Percentiles rank a stretch among this genome's conserved stretches.
Evolutionary conservation across 805 yeast genomes (phyloP).

Genomic region (Kodamaea kakaduensis): DNA sequence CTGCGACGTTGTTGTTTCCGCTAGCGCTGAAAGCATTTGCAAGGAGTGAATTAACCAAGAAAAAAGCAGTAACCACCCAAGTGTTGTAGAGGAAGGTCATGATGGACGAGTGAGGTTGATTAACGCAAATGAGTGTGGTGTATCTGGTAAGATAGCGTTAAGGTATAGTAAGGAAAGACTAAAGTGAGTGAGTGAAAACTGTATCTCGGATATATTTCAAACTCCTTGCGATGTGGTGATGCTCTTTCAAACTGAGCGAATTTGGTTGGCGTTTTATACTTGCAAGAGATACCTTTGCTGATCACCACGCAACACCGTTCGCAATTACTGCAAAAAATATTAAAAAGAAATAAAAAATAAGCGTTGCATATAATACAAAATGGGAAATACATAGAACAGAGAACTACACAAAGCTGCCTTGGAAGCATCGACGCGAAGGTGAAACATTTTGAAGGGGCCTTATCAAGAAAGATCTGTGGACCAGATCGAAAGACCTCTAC

Average conservation of each 20-base stretch:
- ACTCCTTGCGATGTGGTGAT: too few species aligned
- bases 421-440: neutral
- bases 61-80: slow-evolving; percentile 7
- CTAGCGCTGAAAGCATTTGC: slow-evolving; percentile 11
- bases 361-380: neutral
- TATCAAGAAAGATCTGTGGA: too few species aligned
- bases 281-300: neutral
- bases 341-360: neutral
- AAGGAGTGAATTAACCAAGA: slow-evolving; percentile 8
- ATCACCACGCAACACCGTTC: neutral
- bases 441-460: slow-evolving; percentile 1
- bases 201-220: too few species aligned
- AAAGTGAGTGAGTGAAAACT: neutral
- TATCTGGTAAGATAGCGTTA: slow-evolving; percentile 1
- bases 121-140: slow-evolving; percentile 1
- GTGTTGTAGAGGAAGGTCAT: slow-evolving; percentile 8
- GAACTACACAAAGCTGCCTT: slow-evolving; percentile 1
- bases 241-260: too few species aligned
- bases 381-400: neutral
- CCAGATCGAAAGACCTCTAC: too few species aligned
- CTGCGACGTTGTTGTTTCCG: slow-evolving; percentile 13
- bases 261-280: slow-evolving; percentile 1
- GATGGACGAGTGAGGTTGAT: neutral
- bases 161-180: slow-evolving; percentile 3
- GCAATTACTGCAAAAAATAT: slow-evolving; percentile 1